These are phyloP conservation scores for Cucurbita argyrosperma DNA, from an alignment of 306 rosid genomes.

Conservation along the genomic window DNA sequence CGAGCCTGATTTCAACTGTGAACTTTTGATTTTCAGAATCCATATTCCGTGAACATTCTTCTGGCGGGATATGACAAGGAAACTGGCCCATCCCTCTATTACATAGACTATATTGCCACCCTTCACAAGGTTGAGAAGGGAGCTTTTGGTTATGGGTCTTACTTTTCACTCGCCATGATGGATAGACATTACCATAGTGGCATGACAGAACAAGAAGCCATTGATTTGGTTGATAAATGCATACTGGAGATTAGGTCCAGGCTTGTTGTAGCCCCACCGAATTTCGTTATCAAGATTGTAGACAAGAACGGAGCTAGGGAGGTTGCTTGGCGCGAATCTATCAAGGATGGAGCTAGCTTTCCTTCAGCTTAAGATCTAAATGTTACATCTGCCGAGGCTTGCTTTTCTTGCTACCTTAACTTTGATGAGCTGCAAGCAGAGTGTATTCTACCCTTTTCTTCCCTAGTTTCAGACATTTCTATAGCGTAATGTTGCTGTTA, in stretches of 20 bases:
- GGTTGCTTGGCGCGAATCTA: slow-evolving; percentile 73
- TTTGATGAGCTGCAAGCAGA: not conserved
- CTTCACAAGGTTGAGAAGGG: slow-evolving; percentile 98
- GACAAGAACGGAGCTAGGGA: slow-evolving; percentile 88
- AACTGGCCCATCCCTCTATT: slow-evolving; percentile 71
- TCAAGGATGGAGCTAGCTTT: slow-evolving; percentile 26
- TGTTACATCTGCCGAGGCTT: not conserved
- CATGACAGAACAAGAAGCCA: slow-evolving; percentile 73
- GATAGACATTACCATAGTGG: slow-evolving; percentile 80
- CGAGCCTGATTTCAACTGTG: slow-evolving; percentile 1
- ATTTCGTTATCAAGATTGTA: slow-evolving; percentile 87
- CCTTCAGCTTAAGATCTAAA: slow-evolving; percentile 32
- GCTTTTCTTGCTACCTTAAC: not conserved
- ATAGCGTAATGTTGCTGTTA: not conserved
- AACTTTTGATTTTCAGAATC: slow-evolving; percentile 40
- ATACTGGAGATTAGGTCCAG: slow-evolving; percentile 61
- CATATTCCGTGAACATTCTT: slow-evolving; percentile 75
- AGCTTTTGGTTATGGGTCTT: slow-evolving; percentile 91
- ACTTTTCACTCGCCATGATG: slow-evolving; percentile 77
- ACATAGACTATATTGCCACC: slow-evolving; percentile 81
- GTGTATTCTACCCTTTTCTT: not conserved
- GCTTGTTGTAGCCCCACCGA: slow-evolving; percentile 84
- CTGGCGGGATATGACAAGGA: slow-evolving; percentile 91
- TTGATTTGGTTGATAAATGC: slow-evolving; percentile 69
- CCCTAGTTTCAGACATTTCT: not conserved